Base-by-base conservation (phyloP, 176 grass and related monocot species). In the Zoysia japonica region DNA sequence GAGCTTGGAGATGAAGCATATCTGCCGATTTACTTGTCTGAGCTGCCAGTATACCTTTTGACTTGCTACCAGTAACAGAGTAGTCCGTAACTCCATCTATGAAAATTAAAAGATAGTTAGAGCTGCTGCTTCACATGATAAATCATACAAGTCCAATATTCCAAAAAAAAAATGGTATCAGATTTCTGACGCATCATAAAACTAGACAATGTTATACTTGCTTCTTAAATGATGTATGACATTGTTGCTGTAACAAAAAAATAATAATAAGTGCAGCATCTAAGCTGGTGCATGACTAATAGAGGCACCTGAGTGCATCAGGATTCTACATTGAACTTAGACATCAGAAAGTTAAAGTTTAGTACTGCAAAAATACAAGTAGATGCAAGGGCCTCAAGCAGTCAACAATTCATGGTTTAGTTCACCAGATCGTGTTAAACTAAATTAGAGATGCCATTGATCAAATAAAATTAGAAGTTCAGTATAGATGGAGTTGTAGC, bases 71-170 rank as follows among this genome's bases (percentile, higher is more conserved):
- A 15, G 96, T 99, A 65, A 99, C 96, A 69, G 96, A 99, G 72
- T 90, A 96, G 53, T 99, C 96, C 2, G 90, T 99, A 80, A 96
- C 96, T 77, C 96, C 96, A 91, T 96, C 96, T 99, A 66, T 65
- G 79, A 70, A 71, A 87, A 56, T 70, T 14, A 85, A 41, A 71
- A 1, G 46, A 74, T 82, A 82, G 47, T 28, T 85, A 50, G 16
- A 82, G 37, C 9, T 42, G 20, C 20, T 11, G 17, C 35, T 45
- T 44, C 78, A 40, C 6, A 15, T 67, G 50, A 36, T 20, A 78
- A 28, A 9, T 2, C 4, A 72, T 50, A 71, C 51, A 42, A 62
- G 19, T 35, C 38, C 54, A 70, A 6, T 38, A 44, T 51, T 44
- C 37, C 41, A 38, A 44, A 78, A 46, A 68, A 62, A 69, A 43